Evolutionary conservation across 2,329 filamentous ascomycete genomes (phyloP), one percentile per base, ranked within the genome.

Genomic region (Epichloe sylvatica): DNA sequence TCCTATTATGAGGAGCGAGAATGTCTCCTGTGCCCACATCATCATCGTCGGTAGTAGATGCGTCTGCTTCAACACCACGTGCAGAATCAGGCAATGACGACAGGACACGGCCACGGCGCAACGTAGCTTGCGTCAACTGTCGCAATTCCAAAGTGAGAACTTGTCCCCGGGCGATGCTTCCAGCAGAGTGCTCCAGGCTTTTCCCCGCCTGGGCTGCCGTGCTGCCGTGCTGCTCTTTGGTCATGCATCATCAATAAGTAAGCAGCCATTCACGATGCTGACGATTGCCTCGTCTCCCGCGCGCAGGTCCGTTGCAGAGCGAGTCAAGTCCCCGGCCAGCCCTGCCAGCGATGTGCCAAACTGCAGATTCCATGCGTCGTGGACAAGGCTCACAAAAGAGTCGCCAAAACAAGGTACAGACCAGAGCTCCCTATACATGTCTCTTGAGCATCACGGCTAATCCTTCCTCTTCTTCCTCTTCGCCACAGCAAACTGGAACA

Each of bases 401-500:
- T 69, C 39, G 72, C 70, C 4, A 68, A 66, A 52, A 58, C 68
- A 61, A 73, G 70, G 70, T 70, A 56, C 35, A 40, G 38, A 17
- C 6, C 36, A 5, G 36, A 38, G 36, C 36, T 15, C 36, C 17
- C 36, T 7, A 21, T 30, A 4, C 8, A 11, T 30, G 3, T 30
- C 30, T 30, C 30, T 30, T 2, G 30, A 30, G 8, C 4, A 30
- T 30, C 30, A 11, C 30, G 30, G 7, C 30, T 30, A 11, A 30
- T 9, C 3, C 8, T 30, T 19, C 17, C 17, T 30, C 25, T 30
- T 11, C 30, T 30, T 30, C 30, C 30, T 30, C 30, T 30, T 11
- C 8, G 8, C 38, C 30, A 3, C 44, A 77, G 75, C 56, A 78
- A 78, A 57, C 64, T 78, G 3, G 75, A 78, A 54, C 70, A 75